Base-by-base conservation (phyloP, 2,329 filamentous ascomycete genomes). In the Hymenotorrendiella dingleyae region DNA sequence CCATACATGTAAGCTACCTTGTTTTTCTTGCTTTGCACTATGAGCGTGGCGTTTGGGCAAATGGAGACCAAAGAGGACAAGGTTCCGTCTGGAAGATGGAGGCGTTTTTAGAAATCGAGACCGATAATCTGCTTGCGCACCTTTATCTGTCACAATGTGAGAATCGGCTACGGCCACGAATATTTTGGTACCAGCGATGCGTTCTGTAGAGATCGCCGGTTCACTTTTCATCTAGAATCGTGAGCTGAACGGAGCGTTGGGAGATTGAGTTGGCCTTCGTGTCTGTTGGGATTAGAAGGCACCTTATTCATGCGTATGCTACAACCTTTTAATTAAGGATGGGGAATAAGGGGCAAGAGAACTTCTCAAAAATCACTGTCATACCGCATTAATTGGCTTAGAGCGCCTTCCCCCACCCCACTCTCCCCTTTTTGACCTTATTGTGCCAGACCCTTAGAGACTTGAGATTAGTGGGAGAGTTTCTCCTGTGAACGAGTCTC, bases 201-300 rank as follows among this genome's bases (percentile, higher is more conserved):
- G 80, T 74, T 78, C 79, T 72, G 67, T 74, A 76, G 72, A 76
- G 82, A 74, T 73, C 76, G 82, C 83, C 82, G 76, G 83, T 74
- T 70, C 79, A 76, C 68, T 67, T 72, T 76, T 80, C 74, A 62
- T 74, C 69, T 72, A 83, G 77, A 76, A 78, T 73, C 68, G 71
- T 75, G 73, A 69, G 72, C 81, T 82, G 83, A 86, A 87, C 83
- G 84, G 83, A 87, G 79, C 83, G 80, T 84, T 86, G 83, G 84
- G 62, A 88, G 56, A 62, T 58, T 55, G 39, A 59, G 38, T 49
- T 40, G 36, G 44, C 53, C 46, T 48, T 54, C 47, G 26, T 43
- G 40, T 44, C 52, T 48, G 29, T 55, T 55, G 60, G 54, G 54
- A 60, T 40, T 53, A 56, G 54, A 62, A 61, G 53, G 61, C 58